A percentile compares a stretch with the other conserved stretches of the same genome.
These are phyloP conservation scores for Cicer judaicum DNA, from an alignment of 306 rosid genomes.

Conservation along the genomic window DNA sequence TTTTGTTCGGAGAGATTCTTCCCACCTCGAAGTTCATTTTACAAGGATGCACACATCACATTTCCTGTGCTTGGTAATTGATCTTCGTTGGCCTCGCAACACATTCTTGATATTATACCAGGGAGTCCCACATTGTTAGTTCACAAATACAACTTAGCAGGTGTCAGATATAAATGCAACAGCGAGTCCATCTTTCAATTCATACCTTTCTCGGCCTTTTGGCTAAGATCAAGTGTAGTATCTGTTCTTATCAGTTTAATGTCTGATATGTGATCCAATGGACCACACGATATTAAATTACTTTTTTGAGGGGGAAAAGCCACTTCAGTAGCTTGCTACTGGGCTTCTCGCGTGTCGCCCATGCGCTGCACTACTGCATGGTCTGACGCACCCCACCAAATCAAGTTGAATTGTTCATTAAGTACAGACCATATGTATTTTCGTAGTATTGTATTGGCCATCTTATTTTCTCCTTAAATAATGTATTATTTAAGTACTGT, in stretches of 20 bases:
- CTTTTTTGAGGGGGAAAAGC: not conserved
- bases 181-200: fast-evolving
- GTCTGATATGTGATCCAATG: not conserved
- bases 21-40: too few species aligned
- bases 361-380: not conserved
- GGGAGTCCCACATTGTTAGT: not conserved
- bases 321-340: not conserved
- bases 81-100: too few species aligned
- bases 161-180: not conserved
- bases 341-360: not conserved
- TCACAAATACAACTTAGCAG: not conserved
- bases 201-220: constrained; percentile 22
- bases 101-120: too few species aligned
- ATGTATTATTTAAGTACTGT: too few species aligned
- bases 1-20: too few species aligned
- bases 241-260: too few species aligned
- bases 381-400: not conserved
- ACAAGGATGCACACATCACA: too few species aligned
- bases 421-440: too few species aligned
- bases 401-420: too few species aligned
- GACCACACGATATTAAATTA: not conserved
- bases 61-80: too few species aligned
- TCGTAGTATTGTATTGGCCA: too few species aligned
- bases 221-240: not conserved
- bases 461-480: too few species aligned